These are phyloP conservation scores for Solanum habrochaites DNA, from an alignment of 257 asterid genomes.

Conservation along the genomic window DNA sequence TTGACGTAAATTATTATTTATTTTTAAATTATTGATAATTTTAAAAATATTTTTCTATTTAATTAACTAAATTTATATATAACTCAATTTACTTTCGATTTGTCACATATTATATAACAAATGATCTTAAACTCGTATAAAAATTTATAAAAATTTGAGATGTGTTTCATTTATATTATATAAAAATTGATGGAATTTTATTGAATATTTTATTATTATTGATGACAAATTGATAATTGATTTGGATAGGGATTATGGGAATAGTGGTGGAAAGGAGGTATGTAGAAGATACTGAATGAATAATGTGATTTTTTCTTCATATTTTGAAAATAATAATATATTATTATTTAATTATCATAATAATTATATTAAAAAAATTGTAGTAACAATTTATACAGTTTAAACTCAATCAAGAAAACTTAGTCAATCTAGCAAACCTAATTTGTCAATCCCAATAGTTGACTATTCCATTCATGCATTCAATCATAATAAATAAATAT, in stretches of 20 bases:
- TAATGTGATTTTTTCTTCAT: not conserved
- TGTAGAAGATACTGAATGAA: not conserved
- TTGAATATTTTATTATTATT: too few relatives aligned
- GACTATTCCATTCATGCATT: not conserved
- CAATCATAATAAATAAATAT: not conserved
- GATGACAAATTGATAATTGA: not conserved
- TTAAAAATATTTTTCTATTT: too few relatives aligned
- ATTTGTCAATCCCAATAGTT: not conserved
- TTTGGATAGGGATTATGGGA: not conserved
- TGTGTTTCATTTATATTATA: too few relatives aligned
- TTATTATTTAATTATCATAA: not conserved
- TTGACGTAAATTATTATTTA: too few relatives aligned
- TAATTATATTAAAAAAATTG: too few relatives aligned
- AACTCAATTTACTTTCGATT: rapidly evolving
- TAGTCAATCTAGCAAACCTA: not conserved
- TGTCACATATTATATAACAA: too few relatives aligned
- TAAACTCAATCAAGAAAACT: not conserved
- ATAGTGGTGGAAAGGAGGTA: not conserved
- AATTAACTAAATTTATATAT: too few relatives aligned
- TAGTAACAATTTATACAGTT: not conserved
- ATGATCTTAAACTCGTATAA: too few relatives aligned
- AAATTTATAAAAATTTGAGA: too few relatives aligned
- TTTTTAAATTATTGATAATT: rapidly evolving
- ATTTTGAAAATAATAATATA: too few relatives aligned
- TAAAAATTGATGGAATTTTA: too few relatives aligned